Evolutionary conservation across 2,329 filamentous ascomycete genomes (phyloP), one percentile per base, ranked within the genome.

Genomic region (Fusarium keratoplasticum): DNA sequence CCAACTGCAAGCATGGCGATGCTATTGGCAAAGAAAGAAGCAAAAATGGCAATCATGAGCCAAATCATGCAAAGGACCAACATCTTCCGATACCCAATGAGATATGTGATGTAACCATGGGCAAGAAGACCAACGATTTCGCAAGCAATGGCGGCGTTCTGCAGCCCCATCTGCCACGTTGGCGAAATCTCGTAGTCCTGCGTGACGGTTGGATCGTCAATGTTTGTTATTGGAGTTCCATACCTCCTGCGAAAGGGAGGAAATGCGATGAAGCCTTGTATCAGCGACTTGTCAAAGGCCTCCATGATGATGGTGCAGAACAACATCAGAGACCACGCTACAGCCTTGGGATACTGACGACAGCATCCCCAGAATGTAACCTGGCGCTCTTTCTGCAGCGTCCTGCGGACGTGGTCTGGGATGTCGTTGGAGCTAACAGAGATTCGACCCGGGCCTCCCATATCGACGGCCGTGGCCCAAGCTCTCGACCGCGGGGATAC

Each of bases 51-150:
- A 2, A 78, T 69, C 4, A 78, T 70, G 84, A 81, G 58, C 80
- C 72, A 77, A 3, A 80, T 64, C 47, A 86, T 70, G 8, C 81
- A 78, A 1, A 70, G 77, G 29, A 86, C 78, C 76, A 86, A 81
- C 14, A 82, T 84, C 73, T 82, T 81, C 38, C 81, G 77, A 63
- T 83, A 83, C 2, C 82, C 82, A 25, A 79, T 79, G 1, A 78
- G 70, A 52, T 87, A 83, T 0, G 83, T 80, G 22, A 86, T 65
- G 61, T 81, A 81, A 6, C 86, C 86, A 58, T 83, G 84, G 22
- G 84, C 69, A 42, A 85, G 76, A 4, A 86, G 77, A 1, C 86
- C 86, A 2, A 86, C 44, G 20, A 77, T 76, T 52, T 77, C 75
- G 52, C 65, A 77, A 5, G 40, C 69, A 55, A 77, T 65, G 13